Evolutionary conservation across 495 filamentous ascomycete species (phyloP), one percentile per base, ranked within the genome.

Genomic region (Xanthoparmelia taractica): DNA sequence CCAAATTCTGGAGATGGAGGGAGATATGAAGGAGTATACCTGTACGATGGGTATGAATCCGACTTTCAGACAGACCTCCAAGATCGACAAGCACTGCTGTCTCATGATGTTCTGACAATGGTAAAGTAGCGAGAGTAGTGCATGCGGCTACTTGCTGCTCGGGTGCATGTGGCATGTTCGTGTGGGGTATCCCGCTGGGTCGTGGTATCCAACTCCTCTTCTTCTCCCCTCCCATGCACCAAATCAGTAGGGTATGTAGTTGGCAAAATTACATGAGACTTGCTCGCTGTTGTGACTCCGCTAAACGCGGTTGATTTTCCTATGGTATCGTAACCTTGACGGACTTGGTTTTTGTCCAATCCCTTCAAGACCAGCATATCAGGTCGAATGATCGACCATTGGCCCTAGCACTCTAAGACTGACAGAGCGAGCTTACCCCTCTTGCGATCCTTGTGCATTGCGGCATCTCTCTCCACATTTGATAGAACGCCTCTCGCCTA

Each of bases 401-500:
- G 25, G 48, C 48, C 4, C 4, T 36, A 36, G 34, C 34, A 52
- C 48, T 18, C 8, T 52, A 4, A 5, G 48, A 52, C 27, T 52
- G 27, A 31, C 18, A 18, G 27, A 52, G 50, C 50, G 4, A 52
- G 27, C 17, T 54, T 54, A 33, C 27, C 27, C 50, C 29, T 54
- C 27, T 33, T 33, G 50, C 27, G 50, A 50, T 50, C 47, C 47
- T 50, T 10, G 4, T 50, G 47, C 47, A 50, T 50, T 50, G 47
- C 47, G 29, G 47, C 47, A 50, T 50, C 47, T 50, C 55, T 54
- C 60, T 43, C 23, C 60, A 63, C 18, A 27, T 23, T 34, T 43
- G 37, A 57, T 41, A 40, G 52, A 63, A 63, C 50, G 60, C 60
- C 60, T 63, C 60, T 63, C 60, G 50, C 50, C 52, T 63, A 12